These are phyloP conservation scores for Flammula alnicola DNA, from an alignment of 1,284 basidiomycete species.

Conservation along the genomic window DNA sequence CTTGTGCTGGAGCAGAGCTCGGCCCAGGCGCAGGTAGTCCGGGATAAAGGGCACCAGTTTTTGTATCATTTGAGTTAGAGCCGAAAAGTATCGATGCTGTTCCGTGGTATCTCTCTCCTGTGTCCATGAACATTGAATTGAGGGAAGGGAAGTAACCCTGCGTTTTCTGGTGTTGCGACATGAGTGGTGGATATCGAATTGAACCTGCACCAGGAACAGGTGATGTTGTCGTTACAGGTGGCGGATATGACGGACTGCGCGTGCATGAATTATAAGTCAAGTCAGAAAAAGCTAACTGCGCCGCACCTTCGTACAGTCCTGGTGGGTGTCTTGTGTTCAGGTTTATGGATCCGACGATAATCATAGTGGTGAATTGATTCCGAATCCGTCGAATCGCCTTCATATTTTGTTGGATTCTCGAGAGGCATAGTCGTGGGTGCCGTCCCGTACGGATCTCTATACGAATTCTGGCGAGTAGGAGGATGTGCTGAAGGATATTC, in stretches of 20 bases:
- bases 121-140: constrained; percentile 44
- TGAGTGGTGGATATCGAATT: constrained; percentile 63
- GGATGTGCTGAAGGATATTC: constrained; percentile 32
- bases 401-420: constrained; percentile 45
- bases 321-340: constrained; percentile 22
- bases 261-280: neutral
- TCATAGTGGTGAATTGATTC: constrained; percentile 36
- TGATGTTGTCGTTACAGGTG: constrained; percentile 66
- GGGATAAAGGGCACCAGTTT: constrained; percentile 10
- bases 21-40: constrained; percentile 8
- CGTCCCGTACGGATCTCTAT: constrained; percentile 26
- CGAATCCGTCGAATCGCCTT: constrained; percentile 50
- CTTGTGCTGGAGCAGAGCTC: constrained; percentile 9
- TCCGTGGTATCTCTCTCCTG: constrained; percentile 22
- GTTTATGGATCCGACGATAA: constrained; percentile 27
- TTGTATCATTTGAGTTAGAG: constrained; percentile 14
- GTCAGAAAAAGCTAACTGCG: neutral
- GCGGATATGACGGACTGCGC: constrained; percentile 34
- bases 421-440: constrained; percentile 40
- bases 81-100: constrained; percentile 25
- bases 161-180: constrained; percentile 70
- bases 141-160: constrained; percentile 64
- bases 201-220: constrained; percentile 50
- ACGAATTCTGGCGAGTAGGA: constrained; percentile 22
- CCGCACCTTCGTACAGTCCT: constrained; percentile 33